Conservation (phyloP, 1,139 yeast species). For the Lodderomyces oxycetoniae region DNA sequence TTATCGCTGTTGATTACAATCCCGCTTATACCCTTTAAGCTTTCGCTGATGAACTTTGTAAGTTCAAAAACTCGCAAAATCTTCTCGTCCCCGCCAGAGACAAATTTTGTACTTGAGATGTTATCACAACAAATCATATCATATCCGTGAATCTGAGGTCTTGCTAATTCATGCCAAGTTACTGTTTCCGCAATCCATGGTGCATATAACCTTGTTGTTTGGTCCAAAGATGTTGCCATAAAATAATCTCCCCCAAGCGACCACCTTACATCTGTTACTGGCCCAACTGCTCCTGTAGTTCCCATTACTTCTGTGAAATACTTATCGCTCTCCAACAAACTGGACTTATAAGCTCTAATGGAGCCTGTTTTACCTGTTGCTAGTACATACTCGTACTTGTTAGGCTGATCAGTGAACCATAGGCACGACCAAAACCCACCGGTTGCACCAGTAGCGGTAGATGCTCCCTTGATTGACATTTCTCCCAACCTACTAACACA, state of each 20-base stretch:
- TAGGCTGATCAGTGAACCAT: constrained; percentile 55
- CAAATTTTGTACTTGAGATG: constrained; percentile 58
- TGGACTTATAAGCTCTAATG: constrained; percentile 67
- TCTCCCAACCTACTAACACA: constrained; percentile 83
- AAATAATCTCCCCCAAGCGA: constrained; percentile 61
- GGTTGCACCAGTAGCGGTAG: constrained; percentile 96
- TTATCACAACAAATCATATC: constrained; percentile 86
- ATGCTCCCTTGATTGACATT: constrained; percentile 90
- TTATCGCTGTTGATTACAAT: constrained; percentile 26
- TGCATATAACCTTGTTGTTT: constrained; percentile 82
- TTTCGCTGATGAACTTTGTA: constrained; percentile 71
- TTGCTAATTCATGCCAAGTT: constrained; percentile 88
- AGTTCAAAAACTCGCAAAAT: constrained; percentile 83
- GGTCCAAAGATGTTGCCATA: constrained; percentile 78
- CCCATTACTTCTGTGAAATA: constrained; percentile 57
- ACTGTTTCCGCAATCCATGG: constrained; percentile 38
- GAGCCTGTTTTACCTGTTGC: constrained; percentile 93
- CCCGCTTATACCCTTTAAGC: constrained; percentile 54
- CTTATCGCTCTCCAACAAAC: constrained; percentile 26
- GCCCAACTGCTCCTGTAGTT: constrained; percentile 70
- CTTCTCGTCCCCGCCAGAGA: constrained; percentile 96
- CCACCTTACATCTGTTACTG: constrained; percentile 83
- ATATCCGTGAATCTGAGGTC: constrained; percentile 98
- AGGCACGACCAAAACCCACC: constrained; percentile 95
- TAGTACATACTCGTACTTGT: constrained; percentile 47